phyloP scores from a whole-genome alignment of 441 rosid genomes.

The Biscutella laevigata region DNA sequence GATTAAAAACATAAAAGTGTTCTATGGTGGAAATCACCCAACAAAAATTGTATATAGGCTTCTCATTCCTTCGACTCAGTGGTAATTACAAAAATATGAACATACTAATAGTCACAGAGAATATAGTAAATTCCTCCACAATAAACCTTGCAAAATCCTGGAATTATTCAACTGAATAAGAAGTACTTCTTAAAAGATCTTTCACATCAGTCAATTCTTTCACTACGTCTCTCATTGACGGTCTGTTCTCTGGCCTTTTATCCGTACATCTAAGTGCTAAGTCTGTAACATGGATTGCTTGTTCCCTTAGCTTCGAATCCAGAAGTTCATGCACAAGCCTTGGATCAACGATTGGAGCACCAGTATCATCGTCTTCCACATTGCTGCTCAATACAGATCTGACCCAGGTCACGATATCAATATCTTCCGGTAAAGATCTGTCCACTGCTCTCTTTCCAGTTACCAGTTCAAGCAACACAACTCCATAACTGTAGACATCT shows the following conservation, averaged over 20 bases:
- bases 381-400: constrained; percentile 32
- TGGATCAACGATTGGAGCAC: constrained; percentile 33
- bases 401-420: constrained; percentile 46
- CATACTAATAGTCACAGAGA: constrained; percentile 6
- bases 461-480: constrained; percentile 63
- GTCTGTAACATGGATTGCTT: constrained; percentile 33
- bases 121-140: too few species aligned
- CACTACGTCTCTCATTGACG: constrained; percentile 60
- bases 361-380: constrained; percentile 26
- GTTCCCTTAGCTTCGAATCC: constrained; percentile 37
- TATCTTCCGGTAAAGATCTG: constrained; percentile 34
- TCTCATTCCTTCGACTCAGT: too few species aligned
- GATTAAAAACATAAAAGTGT: too few species aligned
- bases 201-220: constrained; percentile 36
- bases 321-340: constrained; percentile 36
- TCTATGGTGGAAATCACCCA: too few species aligned
- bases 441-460: constrained; percentile 53
- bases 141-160: background rate
- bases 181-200: constrained; percentile 2
- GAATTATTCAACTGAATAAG: constrained; percentile 29
- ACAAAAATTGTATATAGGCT: too few species aligned
- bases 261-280: constrained; percentile 52
- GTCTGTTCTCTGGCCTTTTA: constrained; percentile 49
- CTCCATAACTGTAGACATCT: constrained; percentile 75
- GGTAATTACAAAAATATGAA: too few species aligned